phyloP scores from a whole-genome alignment of 371 early-diverging fungal species.

The Coemansia sp. region DNA sequence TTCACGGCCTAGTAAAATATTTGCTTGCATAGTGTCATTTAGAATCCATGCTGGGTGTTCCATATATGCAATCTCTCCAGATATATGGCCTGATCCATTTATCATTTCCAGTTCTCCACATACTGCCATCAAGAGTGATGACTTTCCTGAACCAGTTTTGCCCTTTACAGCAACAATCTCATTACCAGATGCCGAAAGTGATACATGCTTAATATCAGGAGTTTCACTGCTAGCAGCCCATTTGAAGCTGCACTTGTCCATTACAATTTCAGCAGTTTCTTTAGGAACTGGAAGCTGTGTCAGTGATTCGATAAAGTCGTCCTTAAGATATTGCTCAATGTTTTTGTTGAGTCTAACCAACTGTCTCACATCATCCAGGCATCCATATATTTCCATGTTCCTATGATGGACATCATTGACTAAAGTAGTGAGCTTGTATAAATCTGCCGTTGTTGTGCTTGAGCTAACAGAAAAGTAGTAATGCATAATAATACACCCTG shows the following conservation, averaged over 20 bases:
- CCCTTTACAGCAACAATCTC: neutral
- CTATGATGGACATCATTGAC: neutral
- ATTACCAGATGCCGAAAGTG: neutral
- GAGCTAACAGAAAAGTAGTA: neutral
- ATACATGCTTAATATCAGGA: neutral
- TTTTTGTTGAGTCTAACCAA: neutral
- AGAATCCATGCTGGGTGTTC: neutral
- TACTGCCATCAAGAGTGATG: neutral
- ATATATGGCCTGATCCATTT: neutral
- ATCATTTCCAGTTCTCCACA: neutral
- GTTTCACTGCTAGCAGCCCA: neutral
- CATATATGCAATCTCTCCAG: neutral
- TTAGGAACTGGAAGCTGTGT: neutral
- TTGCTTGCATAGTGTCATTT: neutral
- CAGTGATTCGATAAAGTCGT: neutral
- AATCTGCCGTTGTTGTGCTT: too few species aligned
- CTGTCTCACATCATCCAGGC: neutral
- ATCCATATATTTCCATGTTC: neutral
- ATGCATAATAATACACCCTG: neutral
- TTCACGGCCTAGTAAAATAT: neutral
- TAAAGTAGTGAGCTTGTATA: neutral
- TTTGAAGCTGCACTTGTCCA: neutral
- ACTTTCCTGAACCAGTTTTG: neutral
- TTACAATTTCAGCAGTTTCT: neutral
- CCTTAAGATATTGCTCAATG: neutral